Evolutionary conservation across 495 filamentous ascomycete genomes (phyloP), one percentile per base, ranked within the genome.

Genomic region (Xylaria sp.): DNA sequence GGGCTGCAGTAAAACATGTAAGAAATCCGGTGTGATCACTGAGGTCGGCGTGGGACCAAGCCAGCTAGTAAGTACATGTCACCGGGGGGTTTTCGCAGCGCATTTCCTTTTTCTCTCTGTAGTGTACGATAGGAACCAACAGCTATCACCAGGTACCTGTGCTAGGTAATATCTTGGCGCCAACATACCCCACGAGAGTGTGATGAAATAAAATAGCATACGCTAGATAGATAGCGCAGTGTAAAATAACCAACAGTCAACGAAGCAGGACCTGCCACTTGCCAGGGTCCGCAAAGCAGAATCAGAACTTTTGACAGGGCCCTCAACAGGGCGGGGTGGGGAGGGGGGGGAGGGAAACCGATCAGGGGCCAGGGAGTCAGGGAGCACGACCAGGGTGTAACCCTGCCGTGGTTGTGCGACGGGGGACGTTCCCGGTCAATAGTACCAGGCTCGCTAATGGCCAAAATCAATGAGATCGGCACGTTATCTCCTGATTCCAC

Each of bases 1-100:
- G 68, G 68, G 68, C 68, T 70, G 68, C 68, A 70, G 68, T 59
- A 70, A 70, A 62, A 70, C 68, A 63, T 70, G 68, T 70, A 62
- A 53, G 68, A 70, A 70, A 70, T 63, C 58, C 68, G 40, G 46
- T 63, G 58, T 55, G 68, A 63, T 70, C n/a, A 67, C 29, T 33
- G 26, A 59, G 41, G 44, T 43, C 62, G 62, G 62, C 61, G 61
- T 19, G 31, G 61, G 61, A 43, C 40, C 40, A 63, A 29, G 41
- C 41, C 40, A 41, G 17, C 58, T 61, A 57, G 48, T 53, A 21
- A 24, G 48, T 15, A 14, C 53, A 64, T 48, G 40, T 48, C 61
- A 48, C 61, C 43, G 48, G 41, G 61, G 41, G 41, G n/a, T 46
- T 9, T 2, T 64, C 15, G 24, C 61, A 17, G 62, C 62, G 19